Evolutionary conservation across 495 filamentous ascomycete species (phyloP), one percentile per base, ranked within the genome.

Genomic region (Rhypophila decipiens): DNA sequence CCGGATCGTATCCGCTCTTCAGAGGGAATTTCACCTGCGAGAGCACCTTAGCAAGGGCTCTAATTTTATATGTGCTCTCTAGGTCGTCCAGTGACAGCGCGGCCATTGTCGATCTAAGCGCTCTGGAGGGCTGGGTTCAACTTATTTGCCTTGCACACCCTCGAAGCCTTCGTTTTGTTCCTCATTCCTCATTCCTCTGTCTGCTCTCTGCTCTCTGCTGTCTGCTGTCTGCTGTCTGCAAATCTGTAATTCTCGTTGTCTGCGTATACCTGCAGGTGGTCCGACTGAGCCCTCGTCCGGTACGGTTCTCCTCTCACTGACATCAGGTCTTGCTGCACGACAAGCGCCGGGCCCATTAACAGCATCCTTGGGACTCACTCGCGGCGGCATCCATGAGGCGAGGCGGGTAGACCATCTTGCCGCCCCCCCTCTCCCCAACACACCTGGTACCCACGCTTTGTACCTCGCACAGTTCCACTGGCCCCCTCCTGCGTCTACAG

Each of bases 401-500:
- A 56, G 55, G 55, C 58, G 55, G 58, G 62, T 65, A 59, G 51
- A 52, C 54, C 41, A 38, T 57, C 53, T 54, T 64, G 61, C 56
- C 56, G 60, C 58, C 54, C 58, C 63, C 56, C 54, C 61, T 55
- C 56, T 47, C 48, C 29, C 42, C 39, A 47, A 33, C 49, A 41
- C 42, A 47, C 38, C 37, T 42, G 31, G 39, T 44, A 49, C 50
- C 44, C 51, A 34, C 40, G 29, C 39, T 38, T 47, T n/a, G n/a
- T n/a, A n/a, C n/a, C n/a, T n/a, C n/a, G 21, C 34, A 46, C 48
- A 34, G 46, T 40, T 40, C 51, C 39, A 38, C 50, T 41, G 44
- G 39, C 38, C 40, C 37, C 43, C 40, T 55, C 62, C 60, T 63
- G 60, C 67, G 60, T 66, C 58, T 57, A 57, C 48, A 57, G 54